phyloP scores from a whole-genome alignment of 495 filamentous ascomycete species.

The Aspergillus carlsbadensis region DNA sequence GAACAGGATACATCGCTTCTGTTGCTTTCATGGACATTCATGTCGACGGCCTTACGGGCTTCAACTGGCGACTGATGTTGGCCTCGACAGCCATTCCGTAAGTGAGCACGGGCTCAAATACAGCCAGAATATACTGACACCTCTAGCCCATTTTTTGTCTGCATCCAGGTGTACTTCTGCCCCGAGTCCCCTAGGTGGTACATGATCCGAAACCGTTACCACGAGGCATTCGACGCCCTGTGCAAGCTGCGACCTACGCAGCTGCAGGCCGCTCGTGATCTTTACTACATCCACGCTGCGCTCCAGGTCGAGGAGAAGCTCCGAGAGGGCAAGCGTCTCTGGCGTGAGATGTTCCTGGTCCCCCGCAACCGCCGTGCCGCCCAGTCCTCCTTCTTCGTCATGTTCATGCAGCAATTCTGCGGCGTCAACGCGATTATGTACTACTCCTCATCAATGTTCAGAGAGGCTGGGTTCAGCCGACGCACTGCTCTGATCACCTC shows the following conservation, averaged over 20 bases:
- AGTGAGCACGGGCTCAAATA: not conserved
- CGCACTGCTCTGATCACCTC: conserved; percentile 51
- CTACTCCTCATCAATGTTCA: conserved; percentile 58
- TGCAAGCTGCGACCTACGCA: conserved; percentile 40
- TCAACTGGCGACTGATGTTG: conserved; percentile 48
- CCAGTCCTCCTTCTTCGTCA: conserved; percentile 48
- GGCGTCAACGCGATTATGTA: conserved; percentile 55
- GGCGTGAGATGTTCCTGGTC: conserved; percentile 52
- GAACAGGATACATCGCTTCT: conserved; percentile 58
- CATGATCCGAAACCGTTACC: conserved; percentile 52
- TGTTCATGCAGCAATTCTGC: conserved; percentile 54
- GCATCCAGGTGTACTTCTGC: conserved; percentile 57
- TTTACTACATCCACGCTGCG: conserved; percentile 53
- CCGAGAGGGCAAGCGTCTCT: conserved; percentile 44
- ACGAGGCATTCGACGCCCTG: conserved; percentile 47
- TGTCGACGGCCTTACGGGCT: conserved; percentile 44
- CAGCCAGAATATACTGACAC: no score
- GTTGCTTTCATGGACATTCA: conserved; percentile 57
- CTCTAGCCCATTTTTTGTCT: conserved; percentile 37
- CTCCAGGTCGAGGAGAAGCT: conserved; percentile 44
- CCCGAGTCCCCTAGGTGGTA: conserved; percentile 69
- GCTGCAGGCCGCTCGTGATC: conserved; percentile 52
- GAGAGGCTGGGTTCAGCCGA: conserved; percentile 43
- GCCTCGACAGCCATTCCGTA: conserved; percentile 46
- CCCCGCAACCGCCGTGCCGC: conserved; percentile 55